Evolutionary conservation across 164 flowering plant genomes (phyloP), one percentile per base, ranked within the genome.

Genomic region (Litsea cubeba): DNA sequence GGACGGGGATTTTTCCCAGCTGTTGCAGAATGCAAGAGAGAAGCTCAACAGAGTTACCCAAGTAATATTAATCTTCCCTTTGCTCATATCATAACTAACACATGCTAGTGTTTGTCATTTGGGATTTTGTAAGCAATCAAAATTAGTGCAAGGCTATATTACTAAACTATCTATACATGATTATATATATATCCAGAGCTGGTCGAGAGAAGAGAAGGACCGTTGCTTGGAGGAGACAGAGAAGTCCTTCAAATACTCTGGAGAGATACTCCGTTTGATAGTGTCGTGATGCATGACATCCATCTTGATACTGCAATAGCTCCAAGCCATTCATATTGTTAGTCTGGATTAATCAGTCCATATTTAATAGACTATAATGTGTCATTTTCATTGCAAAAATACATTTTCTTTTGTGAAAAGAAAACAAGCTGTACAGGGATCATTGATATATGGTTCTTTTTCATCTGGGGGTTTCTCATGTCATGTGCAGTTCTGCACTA

Each of bases 201-300:
- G 99, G 99, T 91, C 88, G 12, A 85, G 95, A 72, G 97, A 95
- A 79, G 97, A 95, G 83, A 95, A 95, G 87, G 80, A 93, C 74
- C 97, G 84, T 78, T 95, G 99, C 76, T 82, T 95, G 81, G 97
- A 91, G 78, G 98, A 95, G 83, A 92, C 99, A 0, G 97, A 92
- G 78, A 90, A 88, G 65, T 93, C 98, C 3, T 95, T 95, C 84
- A 84, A 91, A 81, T 75, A 85, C 79, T 93, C 99, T 0, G 98
- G 97, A 50, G 85, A 87, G 23, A 88, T 95, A 26, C 92, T 93
- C 18, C 97, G 94, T 68, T 81, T 91, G 65, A 90, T 93, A 80
- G 60, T 95, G 65, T 82, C 92, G 23, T 95, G 84, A 90, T 78
- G 20, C 25, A 24, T 23, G 22, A 69, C 4, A 71, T 50, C 25